Conservation (phyloP, 2,329 filamentous ascomycete species). For the Monosporascus sp. region DNA sequence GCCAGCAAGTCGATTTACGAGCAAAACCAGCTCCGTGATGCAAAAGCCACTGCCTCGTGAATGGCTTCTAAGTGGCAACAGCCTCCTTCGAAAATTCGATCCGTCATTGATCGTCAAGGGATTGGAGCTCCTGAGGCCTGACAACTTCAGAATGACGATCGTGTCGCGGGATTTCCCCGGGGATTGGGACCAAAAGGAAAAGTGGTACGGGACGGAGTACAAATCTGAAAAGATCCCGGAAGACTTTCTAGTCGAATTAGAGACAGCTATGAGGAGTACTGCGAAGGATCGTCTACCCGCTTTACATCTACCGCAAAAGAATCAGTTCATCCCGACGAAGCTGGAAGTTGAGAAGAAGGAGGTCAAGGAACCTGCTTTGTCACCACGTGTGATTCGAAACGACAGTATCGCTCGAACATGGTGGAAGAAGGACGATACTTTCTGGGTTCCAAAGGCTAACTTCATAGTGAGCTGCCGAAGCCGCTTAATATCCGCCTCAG, state of each 20-base stretch:
- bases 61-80: slow-evolving; percentile 77
- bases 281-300: slow-evolving; percentile 57
- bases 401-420: slow-evolving; percentile 76
- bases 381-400: slow-evolving; percentile 78
- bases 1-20: slow-evolving; percentile 83
- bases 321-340: slow-evolving; percentile 91
- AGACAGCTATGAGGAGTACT: slow-evolving; percentile 54
- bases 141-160: slow-evolving; percentile 83
- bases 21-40: slow-evolving; percentile 80
- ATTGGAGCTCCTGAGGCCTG: slow-evolving; percentile 68
- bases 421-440: slow-evolving; percentile 98
- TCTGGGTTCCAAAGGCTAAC: slow-evolving; percentile 95
- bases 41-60: slow-evolving; percentile 84
- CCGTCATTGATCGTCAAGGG: slow-evolving; percentile 68
- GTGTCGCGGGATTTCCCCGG: slow-evolving; percentile 81
- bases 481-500: slow-evolving; percentile 71
- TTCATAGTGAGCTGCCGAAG: slow-evolving; percentile 76
- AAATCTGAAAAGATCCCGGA: slow-evolving; percentile 72
- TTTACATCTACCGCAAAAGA: slow-evolving; percentile 83
- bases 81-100: slow-evolving; percentile 74
- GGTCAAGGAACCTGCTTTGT: slow-evolving; percentile 64
- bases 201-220: slow-evolving; percentile 98
- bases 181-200: slow-evolving; percentile 80
- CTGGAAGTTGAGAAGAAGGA: slow-evolving; percentile 95
- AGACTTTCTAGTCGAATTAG: slow-evolving; percentile 68